phyloP scores from a whole-genome alignment of 495 filamentous ascomycete species.

The Aspergillus avenaceus region DNA sequence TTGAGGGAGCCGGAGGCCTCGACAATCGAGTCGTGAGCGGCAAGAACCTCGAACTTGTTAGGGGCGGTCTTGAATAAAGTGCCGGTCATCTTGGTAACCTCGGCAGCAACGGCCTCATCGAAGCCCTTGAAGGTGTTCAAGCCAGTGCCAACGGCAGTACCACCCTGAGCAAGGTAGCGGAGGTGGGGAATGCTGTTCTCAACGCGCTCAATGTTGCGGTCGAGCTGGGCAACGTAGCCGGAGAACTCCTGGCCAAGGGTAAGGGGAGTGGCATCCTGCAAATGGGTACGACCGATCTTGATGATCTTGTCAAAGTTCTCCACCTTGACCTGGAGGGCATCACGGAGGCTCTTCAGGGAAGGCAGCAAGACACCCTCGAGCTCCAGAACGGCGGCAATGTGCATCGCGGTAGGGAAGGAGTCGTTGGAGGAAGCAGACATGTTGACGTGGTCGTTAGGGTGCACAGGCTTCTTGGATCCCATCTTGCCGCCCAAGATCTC shows the following conservation, averaged over 20 bases:
- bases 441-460: slow-evolving; percentile 99
- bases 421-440: slow-evolving; percentile 98
- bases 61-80: slow-evolving; percentile 93
- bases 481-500: slow-evolving; percentile 93
- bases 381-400: slow-evolving; percentile 95
- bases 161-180: slow-evolving; percentile 86
- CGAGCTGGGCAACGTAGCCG: slow-evolving; percentile 92
- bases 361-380: slow-evolving; percentile 83
- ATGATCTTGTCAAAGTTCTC: slow-evolving; percentile 87
- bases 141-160: slow-evolving; percentile 94
- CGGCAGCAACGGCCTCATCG: slow-evolving; percentile 82
- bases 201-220: slow-evolving; percentile 84
- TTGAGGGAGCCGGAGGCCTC: slow-evolving; percentile 91
- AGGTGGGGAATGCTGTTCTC: slow-evolving; percentile 79
- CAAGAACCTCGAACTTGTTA: slow-evolving; percentile 99
- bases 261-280: slow-evolving; percentile 94
- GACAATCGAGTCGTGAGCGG: slow-evolving; percentile 92
- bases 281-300: slow-evolving; percentile 97
- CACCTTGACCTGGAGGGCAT: slow-evolving; percentile 84
- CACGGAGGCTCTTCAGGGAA: slow-evolving; percentile 71
- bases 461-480: slow-evolving; percentile 96
- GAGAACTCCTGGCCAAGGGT: slow-evolving; percentile 98
- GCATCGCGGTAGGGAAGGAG: slow-evolving; percentile 99
- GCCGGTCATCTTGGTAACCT: slow-evolving; percentile 87
- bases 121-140: slow-evolving; percentile 98